Evolutionary conservation across 1,284 basidiomycete genomes (phyloP).

Genomic region (Sporisorium sorghi): DNA sequence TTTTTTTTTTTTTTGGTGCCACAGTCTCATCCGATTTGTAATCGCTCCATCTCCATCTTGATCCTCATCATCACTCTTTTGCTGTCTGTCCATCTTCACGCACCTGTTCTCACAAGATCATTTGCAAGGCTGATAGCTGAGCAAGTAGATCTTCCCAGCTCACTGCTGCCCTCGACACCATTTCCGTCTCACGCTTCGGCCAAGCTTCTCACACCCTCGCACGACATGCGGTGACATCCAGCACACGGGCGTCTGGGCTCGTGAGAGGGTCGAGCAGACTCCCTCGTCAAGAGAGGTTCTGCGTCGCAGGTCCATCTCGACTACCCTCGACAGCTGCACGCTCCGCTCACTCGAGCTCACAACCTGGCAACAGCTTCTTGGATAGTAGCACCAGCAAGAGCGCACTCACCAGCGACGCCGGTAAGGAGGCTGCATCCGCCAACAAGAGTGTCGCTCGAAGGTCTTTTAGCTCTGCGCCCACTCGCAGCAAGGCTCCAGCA

Average conservation of each 20-base stretch:
- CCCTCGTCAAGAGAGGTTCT: conserved; percentile 18
- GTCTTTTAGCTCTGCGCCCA: conserved; percentile 16
- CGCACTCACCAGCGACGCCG: neutral
- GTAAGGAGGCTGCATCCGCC: conserved; percentile 5
- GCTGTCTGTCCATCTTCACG: too few species aligned
- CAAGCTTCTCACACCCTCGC: conserved; percentile 26
- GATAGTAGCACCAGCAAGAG: conserved; percentile 19
- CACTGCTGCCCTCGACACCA: conserved; percentile 17
- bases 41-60: neutral
- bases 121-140: conserved; percentile 36
- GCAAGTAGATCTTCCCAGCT: conserved; percentile 25
- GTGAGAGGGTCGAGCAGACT: neutral
- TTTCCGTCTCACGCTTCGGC: conserved; percentile 33
- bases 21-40: conserved; percentile 1
- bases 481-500: conserved; percentile 7
- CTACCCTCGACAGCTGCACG: conserved; percentile 4
- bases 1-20: too few species aligned
- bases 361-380: conserved; percentile 11
- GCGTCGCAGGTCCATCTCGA: conserved; percentile 40
- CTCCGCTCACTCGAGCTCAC: conserved; percentile 34
- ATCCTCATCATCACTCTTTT: neutral
- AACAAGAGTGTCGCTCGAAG: neutral
- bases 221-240: conserved; percentile 38
- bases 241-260: conserved; percentile 23
- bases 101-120: neutral